Base-by-base conservation (phyloP, 2,329 filamentous ascomycete genomes). In the Cytospora mali region DNA sequence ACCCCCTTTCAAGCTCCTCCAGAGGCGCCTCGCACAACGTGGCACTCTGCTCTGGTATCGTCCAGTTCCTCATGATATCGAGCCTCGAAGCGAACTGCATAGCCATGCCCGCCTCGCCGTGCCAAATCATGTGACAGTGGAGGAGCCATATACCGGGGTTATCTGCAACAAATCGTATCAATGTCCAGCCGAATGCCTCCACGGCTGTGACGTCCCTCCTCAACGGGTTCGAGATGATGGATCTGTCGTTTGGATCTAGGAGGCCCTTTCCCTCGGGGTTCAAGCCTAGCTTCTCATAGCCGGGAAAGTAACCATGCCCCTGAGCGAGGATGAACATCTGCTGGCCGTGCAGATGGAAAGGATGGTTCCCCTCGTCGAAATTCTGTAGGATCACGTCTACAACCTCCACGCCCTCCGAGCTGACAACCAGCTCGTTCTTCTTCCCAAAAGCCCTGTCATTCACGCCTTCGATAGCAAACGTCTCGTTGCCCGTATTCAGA, bases 271-370 rank as follows among this genome's bases (percentile, higher is more conserved):
- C 75, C 6, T 69, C 69, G 4, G 69, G 68, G 9, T 64, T 46
- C 3, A 81, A 66, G 6, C 73, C 73, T 0, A 80, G 66, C 4
- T 66, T 66, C 7, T 69, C 71, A 65, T 81, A 81, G 1, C 78
- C 78, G 0, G 78, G 79, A 55, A 80, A 81, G 63, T 77, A 83
- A 68, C 86, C 89, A 76, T 93, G 90, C 70, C 92, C 92, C 35
- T 68, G 67, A n/a, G 68, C 76, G 11, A 76, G 70, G 21, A 86
- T 77, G 73, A 85, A 87, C 74, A 88, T 84, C 66, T 80, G 79
- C 67, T 84, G 79, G 5, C 86, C 86, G 72, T 90, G 89, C 1
- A 91, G 75, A 74, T 90, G 87, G 77, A 89, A 88, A 0, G 87
- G 88, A 68, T 88, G 84, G 61, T 82, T 87, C 55, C 86, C 69